Evolutionary conservation across 78 protist genomes (phyloP), one percentile per base, ranked within the genome.

Genomic region (Emiliania huxleyi): DNA sequence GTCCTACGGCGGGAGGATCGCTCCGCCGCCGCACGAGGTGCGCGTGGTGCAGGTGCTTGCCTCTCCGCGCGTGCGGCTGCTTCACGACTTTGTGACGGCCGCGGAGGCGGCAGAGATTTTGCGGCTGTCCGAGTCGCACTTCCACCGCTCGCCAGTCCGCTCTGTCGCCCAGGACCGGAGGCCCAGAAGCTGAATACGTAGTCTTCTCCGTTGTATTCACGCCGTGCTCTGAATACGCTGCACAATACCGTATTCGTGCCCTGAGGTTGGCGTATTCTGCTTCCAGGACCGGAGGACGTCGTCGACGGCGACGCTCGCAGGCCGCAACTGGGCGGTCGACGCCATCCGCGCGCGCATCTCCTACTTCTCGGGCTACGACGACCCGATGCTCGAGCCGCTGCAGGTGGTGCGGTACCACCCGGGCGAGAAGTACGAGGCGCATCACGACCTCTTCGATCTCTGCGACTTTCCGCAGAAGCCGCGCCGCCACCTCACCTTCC

Each of bases 361-460:
- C 26, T 23, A 2, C 40, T 81, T 81, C 89, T 81, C 89, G 56
- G 89, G 89, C 48, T 81, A 81, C 42, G 48, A 44, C 26, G 56
- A 44, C 89, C 1, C 3, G 1, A 15, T 6, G 89, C 89, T 81
- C 40, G 89, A 81, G 89, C 55, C 56, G 23, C 1, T 81, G 55
- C 89, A 81, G 55, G 38, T 81, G n/a, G 89, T 81, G 89, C 89
- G 89, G 6, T 81, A 81, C 56, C n/a, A 44, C n/a, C 56, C 89
- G 15, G 55, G 56, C 35, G 40, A 81, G 23, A 44, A 44, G 89
- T 81, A 81, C 56, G 89, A 81, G 22, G 38, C 89, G 11, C 89
- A 81, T 23, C 89, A 81, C 22, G 89, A 81, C 37, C 55, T 81
- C 23, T 81, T 81, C 21, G 89, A 81, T 40, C 0, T 81, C 15